phyloP scores from a whole-genome alignment of 1,139 yeast genomes.

The Saccharomyces hybrid region DNA sequence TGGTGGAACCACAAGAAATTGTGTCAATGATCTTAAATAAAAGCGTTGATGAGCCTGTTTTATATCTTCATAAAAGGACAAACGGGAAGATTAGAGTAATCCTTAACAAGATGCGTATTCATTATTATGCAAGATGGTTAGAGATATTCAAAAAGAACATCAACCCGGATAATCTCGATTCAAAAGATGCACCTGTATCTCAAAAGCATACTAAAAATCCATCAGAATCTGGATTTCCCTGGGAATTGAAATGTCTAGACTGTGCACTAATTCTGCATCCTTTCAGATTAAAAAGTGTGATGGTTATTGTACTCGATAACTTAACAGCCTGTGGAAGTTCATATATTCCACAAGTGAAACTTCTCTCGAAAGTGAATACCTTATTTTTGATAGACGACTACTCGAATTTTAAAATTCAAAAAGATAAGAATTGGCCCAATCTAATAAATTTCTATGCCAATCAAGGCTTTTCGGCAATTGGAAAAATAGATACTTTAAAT shows the following conservation, averaged over 20 bases:
- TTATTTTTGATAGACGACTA: conserved; percentile 53
- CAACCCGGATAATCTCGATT: background rate
- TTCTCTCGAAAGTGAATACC: conserved; percentile 36
- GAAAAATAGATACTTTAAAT: conserved; percentile 12
- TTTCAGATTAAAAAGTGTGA: conserved; percentile 46
- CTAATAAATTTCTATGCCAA: conserved; percentile 14
- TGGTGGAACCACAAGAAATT: conserved; percentile 29
- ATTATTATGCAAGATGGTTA: conserved; percentile 55
- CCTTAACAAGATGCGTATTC: conserved; percentile 40
- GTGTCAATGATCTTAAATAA: background rate
- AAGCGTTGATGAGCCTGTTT: conserved; percentile 29
- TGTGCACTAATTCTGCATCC: conserved; percentile 55
- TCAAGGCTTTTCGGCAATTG: conserved; percentile 24
- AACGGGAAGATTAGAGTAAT: conserved; percentile 34
- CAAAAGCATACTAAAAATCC: background rate
- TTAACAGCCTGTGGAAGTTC: conserved; percentile 6
- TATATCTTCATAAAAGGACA: conserved; percentile 29
- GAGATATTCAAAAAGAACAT: conserved; percentile 11
- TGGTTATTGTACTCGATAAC: conserved; percentile 46
- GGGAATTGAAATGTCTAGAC: conserved; percentile 44
- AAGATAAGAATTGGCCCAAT: conserved; percentile 21
- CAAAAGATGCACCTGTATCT: conserved; percentile 2
- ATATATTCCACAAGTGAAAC: background rate
- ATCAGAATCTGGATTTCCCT: conserved; percentile 10
- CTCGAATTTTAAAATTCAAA: conserved; percentile 30